phyloP scores from a whole-genome alignment of 2,329 filamentous ascomycete species.

The Hymenoscyphus repandus region DNA sequence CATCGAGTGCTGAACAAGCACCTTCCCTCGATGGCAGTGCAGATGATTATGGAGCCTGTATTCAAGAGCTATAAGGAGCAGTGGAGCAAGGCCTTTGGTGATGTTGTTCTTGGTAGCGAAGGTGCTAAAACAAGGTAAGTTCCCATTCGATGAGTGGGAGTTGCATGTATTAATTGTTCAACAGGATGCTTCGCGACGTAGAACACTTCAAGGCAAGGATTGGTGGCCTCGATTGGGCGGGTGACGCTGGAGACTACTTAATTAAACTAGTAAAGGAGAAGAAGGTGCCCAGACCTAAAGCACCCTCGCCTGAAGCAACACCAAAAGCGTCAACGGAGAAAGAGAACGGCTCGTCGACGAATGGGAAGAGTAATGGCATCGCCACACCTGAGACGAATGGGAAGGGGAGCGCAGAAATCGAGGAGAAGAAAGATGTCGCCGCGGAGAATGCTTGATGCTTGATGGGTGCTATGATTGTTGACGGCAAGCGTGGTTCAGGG shows the following conservation, averaged over 20 bases:
- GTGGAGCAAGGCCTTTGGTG: conserved; percentile 58
- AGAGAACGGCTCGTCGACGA: background rate
- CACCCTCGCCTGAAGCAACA: background rate
- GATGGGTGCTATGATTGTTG: background rate
- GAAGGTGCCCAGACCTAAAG: conserved; percentile 16
- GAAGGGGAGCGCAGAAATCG: background rate
- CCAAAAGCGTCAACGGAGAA: background rate
- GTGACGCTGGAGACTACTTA: conserved; percentile 66
- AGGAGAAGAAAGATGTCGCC: background rate
- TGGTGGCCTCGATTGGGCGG: conserved; percentile 59
- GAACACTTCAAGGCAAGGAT: conserved; percentile 58
- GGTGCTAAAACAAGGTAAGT: conserved; percentile 56
- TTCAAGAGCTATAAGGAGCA: conserved; percentile 63
- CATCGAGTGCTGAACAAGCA: conserved; percentile 66
- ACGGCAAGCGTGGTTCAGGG: no score
- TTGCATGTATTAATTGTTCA: conserved; percentile 2
- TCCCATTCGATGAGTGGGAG: background rate
- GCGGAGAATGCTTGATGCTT: background rate
- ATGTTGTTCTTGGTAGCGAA: conserved; percentile 52
- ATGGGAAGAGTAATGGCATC: background rate
- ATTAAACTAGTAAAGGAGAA: conserved; percentile 59
- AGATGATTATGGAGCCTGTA: conserved; percentile 65
- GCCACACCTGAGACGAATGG: background rate
- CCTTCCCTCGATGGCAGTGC: conserved; percentile 56
- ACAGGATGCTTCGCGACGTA: conserved; percentile 58